Percentiles rank a stretch among this genome's conserved stretches.
Evolutionary conservation across 2,329 filamentous ascomycete genomes (phyloP).

Genomic region (Clarireedia hainanense): DNA sequence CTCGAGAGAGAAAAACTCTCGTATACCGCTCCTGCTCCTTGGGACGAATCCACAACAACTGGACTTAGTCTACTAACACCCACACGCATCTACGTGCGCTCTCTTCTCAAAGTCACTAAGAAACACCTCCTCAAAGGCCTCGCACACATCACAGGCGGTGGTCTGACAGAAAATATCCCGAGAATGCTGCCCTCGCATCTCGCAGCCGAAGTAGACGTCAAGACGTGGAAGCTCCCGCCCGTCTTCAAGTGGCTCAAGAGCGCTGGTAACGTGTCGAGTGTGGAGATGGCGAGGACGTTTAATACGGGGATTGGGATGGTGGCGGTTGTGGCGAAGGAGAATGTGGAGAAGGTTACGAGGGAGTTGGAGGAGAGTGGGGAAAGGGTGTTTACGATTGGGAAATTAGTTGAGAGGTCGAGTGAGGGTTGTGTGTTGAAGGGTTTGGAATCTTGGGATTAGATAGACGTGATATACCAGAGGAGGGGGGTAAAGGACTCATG

Average conservation of each 20-base stretch:
- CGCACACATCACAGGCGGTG: slow-evolving; percentile 94
- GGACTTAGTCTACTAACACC: slow-evolving; percentile 79
- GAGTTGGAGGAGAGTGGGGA: slow-evolving; percentile 63
- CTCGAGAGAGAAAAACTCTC: slow-evolving; percentile 63
- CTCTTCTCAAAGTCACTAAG: slow-evolving; percentile 59
- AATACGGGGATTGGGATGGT: slow-evolving; percentile 97
- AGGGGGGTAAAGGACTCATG: background rate
- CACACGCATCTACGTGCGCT: slow-evolving; percentile 87
- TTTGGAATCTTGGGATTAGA: slow-evolving; percentile 32
- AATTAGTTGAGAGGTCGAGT: slow-evolving; percentile 50
- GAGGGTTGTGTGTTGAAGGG: slow-evolving; percentile 57
- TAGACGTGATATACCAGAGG: background rate
- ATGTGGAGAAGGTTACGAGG: slow-evolving; percentile 52
- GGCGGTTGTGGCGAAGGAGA: slow-evolving; percentile 61
- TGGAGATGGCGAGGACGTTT: slow-evolving; percentile 87
- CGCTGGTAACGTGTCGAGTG: slow-evolving; percentile 59
- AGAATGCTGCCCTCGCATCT: slow-evolving; percentile 79
- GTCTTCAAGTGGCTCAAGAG: slow-evolving; percentile 84
- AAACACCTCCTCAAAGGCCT: slow-evolving; percentile 75
- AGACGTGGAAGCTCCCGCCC: slow-evolving; percentile 64
- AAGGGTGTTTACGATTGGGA: slow-evolving; percentile 69
- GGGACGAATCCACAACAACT: slow-evolving; percentile 55
- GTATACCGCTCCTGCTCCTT: slow-evolving; percentile 70
- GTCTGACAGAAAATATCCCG: slow-evolving; percentile 87
- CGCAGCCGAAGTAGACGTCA: slow-evolving; percentile 72